phyloP scores from a whole-genome alignment of 2,329 filamentous ascomycete genomes.

The Xylaria sp. region DNA sequence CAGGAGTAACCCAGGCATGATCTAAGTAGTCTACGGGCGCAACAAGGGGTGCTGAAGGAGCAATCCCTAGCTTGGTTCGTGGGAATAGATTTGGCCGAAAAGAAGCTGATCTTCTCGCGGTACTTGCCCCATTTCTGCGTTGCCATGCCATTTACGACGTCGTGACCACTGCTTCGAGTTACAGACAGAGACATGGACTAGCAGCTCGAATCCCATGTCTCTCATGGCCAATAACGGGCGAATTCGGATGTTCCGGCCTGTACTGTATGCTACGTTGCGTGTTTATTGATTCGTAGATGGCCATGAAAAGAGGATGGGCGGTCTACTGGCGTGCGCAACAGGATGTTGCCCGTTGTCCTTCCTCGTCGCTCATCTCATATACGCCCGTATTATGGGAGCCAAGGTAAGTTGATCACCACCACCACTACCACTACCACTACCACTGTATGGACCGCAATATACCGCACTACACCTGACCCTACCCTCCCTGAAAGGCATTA shows the following conservation, averaged over 20 bases:
- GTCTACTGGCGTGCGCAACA: constrained; percentile 5
- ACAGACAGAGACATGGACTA: not conserved
- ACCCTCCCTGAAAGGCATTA: no score
- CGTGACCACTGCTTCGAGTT: not conserved
- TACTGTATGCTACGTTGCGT: not conserved
- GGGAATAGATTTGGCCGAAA: not conserved
- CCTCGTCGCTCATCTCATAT: constrained; percentile 9
- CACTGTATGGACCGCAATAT: no score
- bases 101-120: constrained; percentile 9
- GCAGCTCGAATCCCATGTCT: not conserved
- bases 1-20: no score
- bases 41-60: no score
- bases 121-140: constrained; percentile 8
- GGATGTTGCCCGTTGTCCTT: constrained; percentile 3
- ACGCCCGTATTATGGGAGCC: not conserved
- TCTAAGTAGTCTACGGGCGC: no score
- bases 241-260: constrained; percentile 10
- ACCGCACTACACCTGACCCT: no score
- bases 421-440: no score
- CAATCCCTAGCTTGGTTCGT: no score
- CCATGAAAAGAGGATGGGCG: constrained; percentile 7
- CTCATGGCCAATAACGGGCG: not conserved
- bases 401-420: not conserved
- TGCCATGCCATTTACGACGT: constrained; percentile 7
- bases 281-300: not conserved